phyloP scores from a whole-genome alignment of 805 yeast species.

The Saturnispora saitoi region DNA sequence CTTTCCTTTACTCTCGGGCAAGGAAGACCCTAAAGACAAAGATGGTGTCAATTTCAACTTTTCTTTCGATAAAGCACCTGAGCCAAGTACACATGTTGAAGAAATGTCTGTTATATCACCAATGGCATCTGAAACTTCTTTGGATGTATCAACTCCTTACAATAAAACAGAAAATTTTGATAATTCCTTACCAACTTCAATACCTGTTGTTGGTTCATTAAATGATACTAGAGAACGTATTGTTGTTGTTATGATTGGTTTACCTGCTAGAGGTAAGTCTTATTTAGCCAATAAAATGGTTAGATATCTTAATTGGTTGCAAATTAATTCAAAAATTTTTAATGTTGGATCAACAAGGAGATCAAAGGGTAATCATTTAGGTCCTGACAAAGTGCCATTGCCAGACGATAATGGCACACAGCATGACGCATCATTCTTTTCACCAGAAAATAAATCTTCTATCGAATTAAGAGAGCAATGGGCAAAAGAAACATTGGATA shows the following conservation, averaged over 20 bases:
- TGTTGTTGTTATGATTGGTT: constrained; percentile 93
- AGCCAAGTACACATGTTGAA: neutral
- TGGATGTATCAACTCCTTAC: neutral
- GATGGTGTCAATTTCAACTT: constrained; percentile 3
- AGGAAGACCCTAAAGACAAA: neutral
- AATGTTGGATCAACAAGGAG: constrained; percentile 95
- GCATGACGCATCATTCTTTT: constrained; percentile 80
- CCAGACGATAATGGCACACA: constrained; percentile 29
- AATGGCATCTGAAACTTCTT: neutral
- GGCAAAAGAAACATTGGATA: constrained; percentile 93
- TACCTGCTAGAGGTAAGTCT: constrained; percentile 92
- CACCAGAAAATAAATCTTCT: constrained; percentile 64
- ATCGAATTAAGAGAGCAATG: constrained; percentile 74
- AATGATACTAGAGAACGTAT: constrained; percentile 57
- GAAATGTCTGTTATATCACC: neutral
- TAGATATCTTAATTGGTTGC: constrained; percentile 87
- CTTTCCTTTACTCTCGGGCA: neutral
- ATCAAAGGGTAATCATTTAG: constrained; percentile 49
- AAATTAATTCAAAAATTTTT: constrained; percentile 82
- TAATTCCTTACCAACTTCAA: constrained; percentile 42
- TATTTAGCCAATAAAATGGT: constrained; percentile 88
- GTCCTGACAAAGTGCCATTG: constrained; percentile 62
- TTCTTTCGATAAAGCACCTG: neutral
- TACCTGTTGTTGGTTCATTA: constrained; percentile 63
- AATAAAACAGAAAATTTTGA: neutral